Base-by-base conservation (phyloP, 2,329 filamentous ascomycete genomes). In the Pseudophaeomoniella oleicola region DNA sequence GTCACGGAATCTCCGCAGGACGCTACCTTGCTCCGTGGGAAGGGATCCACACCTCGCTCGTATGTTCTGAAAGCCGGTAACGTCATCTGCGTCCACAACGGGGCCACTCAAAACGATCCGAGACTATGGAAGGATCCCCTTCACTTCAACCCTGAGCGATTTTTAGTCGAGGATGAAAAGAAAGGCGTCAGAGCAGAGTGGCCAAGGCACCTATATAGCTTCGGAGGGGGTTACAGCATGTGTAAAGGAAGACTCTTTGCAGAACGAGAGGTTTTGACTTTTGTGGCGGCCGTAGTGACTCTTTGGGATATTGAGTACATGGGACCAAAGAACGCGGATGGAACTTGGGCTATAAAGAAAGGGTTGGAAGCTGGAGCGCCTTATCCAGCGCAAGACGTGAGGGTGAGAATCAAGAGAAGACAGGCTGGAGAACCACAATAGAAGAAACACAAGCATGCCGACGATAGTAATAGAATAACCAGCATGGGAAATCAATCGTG, bases 31-130 rank as follows among this genome's bases (percentile, higher is more conserved):
- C 46, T 46, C n/a, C n/a, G n/a, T n/a, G 44, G 46, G 2, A 40
- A 45, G 9, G n/a, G n/a, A n/a, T 34, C 43, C 12, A 39, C 53
- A 13, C 51, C 54, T 13, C 48, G 54, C 16, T 54, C 55, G 3
- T 69, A 63, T 44, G 35, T 51, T 5, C 40, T 69, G n/a, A 44
- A 48, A 13, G 58, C 58, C 33, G 63, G 62, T 3, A 59, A 63
- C 31, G 59, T 54, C 36, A 39, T 68, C 17, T 56, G 56, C 4
- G 50, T 68, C 13, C 59, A 64, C 0, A 59, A 66, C 43, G 61
- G 58, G 11, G 50, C 62, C 12, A 54, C 63, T 35, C 59, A 67
- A 37, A 56, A 47, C 5, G 62, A 69, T 42, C 44, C 55, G 3
- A 46, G 44, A 15, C 55, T 54, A 36, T 66, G 60, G 35, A 46